Conservation (phyloP, 164 flowering plant genomes). For the Brasenia schreberi region DNA sequence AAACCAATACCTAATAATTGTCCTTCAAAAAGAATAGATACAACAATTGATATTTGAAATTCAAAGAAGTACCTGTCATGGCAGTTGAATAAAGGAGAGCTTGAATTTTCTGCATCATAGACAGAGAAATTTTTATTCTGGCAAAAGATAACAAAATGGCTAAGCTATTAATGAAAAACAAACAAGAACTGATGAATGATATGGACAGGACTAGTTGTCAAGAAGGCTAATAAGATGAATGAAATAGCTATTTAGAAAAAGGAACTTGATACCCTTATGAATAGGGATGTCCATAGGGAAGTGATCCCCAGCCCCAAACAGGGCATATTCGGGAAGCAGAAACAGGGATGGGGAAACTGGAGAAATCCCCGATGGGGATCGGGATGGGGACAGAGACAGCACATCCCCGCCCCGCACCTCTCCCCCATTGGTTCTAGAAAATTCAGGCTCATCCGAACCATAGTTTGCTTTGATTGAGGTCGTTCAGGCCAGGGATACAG, state of each 20-base stretch:
- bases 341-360: not conserved
- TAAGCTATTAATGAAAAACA: not conserved
- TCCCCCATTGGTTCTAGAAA: too few species aligned
- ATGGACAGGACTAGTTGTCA: not conserved
- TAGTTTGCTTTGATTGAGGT: too few species aligned
- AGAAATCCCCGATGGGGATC: not conserved
- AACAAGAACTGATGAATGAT: not conserved
- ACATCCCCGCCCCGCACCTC: too few species aligned
- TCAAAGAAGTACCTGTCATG: conserved; percentile 34
- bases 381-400: not conserved
- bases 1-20: not conserved
- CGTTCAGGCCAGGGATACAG: too few species aligned
- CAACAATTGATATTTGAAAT: not conserved
- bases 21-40: too few species aligned
- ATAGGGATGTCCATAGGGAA: not conserved
- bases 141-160: not conserved
- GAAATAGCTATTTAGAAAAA: not conserved
- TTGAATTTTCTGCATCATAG: conserved; percentile 45
- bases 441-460: too few species aligned
- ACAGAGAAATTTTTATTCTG: not conserved
- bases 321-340: not conserved
- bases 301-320: not conserved
- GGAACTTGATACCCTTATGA: not conserved
- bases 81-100: conserved; percentile 37
- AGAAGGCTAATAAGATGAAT: not conserved